Evolutionary conservation across 768 basidiomycete genomes (phyloP).

Genomic region (Gymnopilus junonius): DNA sequence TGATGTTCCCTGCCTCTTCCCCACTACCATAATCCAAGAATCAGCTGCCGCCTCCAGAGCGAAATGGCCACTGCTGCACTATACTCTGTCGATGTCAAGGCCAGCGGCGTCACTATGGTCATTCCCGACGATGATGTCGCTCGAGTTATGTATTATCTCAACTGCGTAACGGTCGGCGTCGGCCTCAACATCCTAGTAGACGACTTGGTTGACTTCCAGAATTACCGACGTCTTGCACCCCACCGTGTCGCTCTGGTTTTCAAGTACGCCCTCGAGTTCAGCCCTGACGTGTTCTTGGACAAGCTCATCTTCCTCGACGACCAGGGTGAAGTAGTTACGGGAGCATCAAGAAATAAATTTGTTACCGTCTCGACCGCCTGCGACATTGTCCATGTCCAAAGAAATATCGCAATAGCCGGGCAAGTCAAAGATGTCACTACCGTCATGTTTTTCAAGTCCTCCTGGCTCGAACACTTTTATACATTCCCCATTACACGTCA

Average conservation of each 20-base stretch:
- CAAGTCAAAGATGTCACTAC: conserved; percentile 22
- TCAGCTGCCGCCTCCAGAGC: not conserved
- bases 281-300: conserved; percentile 20
- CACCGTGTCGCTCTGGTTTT: conserved; percentile 18
- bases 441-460: conserved; percentile 24
- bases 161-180: conserved; percentile 22
- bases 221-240: conserved; percentile 14
- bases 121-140: conserved; percentile 23
- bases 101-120: conserved; percentile 10
- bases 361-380: conserved; percentile 19
- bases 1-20: not conserved
- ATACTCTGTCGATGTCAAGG: conserved; percentile 13
- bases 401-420: conserved; percentile 21
- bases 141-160: conserved; percentile 25
- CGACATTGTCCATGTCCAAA: conserved; percentile 17
- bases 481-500: conserved; percentile 17
- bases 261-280: conserved; percentile 19
- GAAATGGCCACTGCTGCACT: conserved; percentile 1
- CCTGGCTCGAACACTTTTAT: conserved; percentile 21
- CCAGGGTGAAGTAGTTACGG: conserved; percentile 11
- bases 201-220: conserved; percentile 19
- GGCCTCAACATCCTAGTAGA: conserved; percentile 23
- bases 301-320: conserved; percentile 23
- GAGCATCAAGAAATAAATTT: conserved; percentile 13
- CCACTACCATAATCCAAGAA: no score